A percentile compares a stretch with the other conserved stretches of the same genome.
These are phyloP conservation scores for Aurinia saxatilis DNA, from an alignment of 345 rosid genomes.

Conservation along the genomic window DNA sequence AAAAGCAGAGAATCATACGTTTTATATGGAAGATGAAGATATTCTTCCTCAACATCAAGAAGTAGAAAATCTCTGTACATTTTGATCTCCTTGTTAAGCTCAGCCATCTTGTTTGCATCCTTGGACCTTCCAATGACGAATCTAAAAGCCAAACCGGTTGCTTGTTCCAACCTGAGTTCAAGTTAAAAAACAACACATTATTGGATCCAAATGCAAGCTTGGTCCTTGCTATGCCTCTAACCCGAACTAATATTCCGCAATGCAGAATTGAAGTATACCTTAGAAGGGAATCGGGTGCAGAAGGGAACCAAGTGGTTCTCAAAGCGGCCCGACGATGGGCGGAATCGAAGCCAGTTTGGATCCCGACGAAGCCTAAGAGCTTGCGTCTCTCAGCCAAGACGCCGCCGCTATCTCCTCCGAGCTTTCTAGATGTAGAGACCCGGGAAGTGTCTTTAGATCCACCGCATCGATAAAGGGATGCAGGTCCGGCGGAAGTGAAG, in stretches of 20 bases:
- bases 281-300: conserved; percentile 61
- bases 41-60: conserved; percentile 65
- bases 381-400: conserved; percentile 46
- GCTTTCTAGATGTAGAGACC: conserved; percentile 31
- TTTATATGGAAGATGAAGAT: conserved; percentile 61
- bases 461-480: conserved; percentile 52
- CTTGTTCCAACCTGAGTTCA: conserved; percentile 64
- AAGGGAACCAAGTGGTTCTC: conserved; percentile 71
- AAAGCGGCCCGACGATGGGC: conserved; percentile 47
- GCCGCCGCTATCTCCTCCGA: conserved; percentile 27
- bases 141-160: conserved; percentile 77
- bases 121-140: conserved; percentile 71
- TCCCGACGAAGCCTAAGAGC: conserved; percentile 74
- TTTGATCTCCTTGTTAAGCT: conserved; percentile 53
- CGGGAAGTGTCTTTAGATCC: conserved; percentile 54
- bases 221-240: too few relatives aligned
- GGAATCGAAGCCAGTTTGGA: conserved; percentile 64
- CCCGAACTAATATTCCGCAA: too few relatives aligned
- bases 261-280: conserved; percentile 33
- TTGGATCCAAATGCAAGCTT: too few relatives aligned
- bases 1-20: conserved; percentile 38
- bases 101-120: conserved; percentile 54
- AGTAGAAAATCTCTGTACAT: conserved; percentile 65
- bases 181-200: too few relatives aligned
- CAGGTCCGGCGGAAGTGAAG: conserved; percentile 32